A percentile compares a stretch with the other conserved stretches of the same genome.
phyloP scores from a whole-genome alignment of 1,139 yeast species.

The Candida tetrigidarum region DNA sequence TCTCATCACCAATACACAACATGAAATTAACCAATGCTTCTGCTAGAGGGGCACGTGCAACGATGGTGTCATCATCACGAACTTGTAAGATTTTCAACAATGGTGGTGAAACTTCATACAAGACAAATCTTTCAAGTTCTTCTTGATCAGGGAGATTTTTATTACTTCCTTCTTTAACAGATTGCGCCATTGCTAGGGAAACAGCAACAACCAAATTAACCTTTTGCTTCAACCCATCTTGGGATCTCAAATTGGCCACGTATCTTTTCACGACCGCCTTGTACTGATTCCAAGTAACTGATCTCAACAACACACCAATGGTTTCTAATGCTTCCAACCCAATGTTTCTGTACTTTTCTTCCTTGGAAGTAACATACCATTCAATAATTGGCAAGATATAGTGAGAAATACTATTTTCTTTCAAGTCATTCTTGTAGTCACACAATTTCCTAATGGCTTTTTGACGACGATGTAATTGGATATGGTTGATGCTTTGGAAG shows the following conservation, averaged over 20 bases:
- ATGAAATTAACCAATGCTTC: constrained; percentile 80
- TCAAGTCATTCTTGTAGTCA: constrained; percentile 44
- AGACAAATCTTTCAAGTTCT: constrained; percentile 56
- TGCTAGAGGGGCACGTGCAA: constrained; percentile 76
- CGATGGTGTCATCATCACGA: constrained; percentile 79
- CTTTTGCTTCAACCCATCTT: constrained; percentile 58
- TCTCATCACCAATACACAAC: constrained; percentile 62
- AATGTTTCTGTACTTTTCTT: constrained; percentile 69
- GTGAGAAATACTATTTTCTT: constrained; percentile 70
- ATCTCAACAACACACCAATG: constrained; percentile 60
- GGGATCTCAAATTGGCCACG: constrained; percentile 54
- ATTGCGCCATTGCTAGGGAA: constrained; percentile 52
- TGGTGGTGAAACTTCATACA: constrained; percentile 63
- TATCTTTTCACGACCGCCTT: constrained; percentile 77
- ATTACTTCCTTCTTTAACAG: constrained; percentile 24
- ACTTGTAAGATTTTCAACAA: constrained; percentile 60
- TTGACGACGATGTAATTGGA: constrained; percentile 86
- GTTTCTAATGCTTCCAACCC: constrained; percentile 74
- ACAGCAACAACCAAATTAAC: constrained; percentile 68
- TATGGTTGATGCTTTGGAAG: constrained; percentile 78
- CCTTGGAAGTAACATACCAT: constrained; percentile 64
- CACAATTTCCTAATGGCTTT: constrained; percentile 71
- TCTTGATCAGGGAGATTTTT: constrained; percentile 38
- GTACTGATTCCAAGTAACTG: constrained; percentile 80
- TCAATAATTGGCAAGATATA: constrained; percentile 86